A percentile compares a stretch with the other conserved stretches of the same genome.
phyloP scores from a whole-genome alignment of 2,329 filamentous ascomycete genomes.

The Alternaria angustiovoidea region DNA sequence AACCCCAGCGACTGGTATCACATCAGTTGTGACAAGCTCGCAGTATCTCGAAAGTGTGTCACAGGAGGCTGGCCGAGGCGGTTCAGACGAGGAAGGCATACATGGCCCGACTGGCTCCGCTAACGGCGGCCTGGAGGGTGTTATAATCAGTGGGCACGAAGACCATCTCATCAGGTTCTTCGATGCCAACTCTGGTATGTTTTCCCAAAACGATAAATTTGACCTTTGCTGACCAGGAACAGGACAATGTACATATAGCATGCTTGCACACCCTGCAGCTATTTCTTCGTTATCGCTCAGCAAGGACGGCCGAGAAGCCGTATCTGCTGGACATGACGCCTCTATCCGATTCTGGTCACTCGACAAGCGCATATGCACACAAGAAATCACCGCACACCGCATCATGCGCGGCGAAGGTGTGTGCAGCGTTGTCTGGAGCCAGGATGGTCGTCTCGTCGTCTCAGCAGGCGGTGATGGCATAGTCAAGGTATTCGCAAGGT shows the following conservation, averaged over 20 bases:
- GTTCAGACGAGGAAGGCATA: slow-evolving; percentile 76
- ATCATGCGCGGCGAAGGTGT: slow-evolving; percentile 97
- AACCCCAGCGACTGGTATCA: slow-evolving; percentile 82
- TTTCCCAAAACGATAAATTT: slow-evolving; percentile 8
- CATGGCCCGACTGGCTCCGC: slow-evolving; percentile 85
- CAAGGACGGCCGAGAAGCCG: slow-evolving; percentile 91
- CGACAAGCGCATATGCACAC: slow-evolving; percentile 92
- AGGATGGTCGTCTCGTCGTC: slow-evolving; percentile 92
- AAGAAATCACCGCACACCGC: slow-evolving; percentile 92
- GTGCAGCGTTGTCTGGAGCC: slow-evolving; percentile 93
- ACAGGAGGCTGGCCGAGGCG: slow-evolving; percentile 67
- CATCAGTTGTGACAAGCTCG: slow-evolving; percentile 87
- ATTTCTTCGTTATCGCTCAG: slow-evolving; percentile 92
- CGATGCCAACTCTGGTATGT: slow-evolving; percentile 97
- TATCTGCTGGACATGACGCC: slow-evolving; percentile 95
- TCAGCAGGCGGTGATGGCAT: slow-evolving; percentile 94
- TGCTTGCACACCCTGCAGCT: slow-evolving; percentile 93
- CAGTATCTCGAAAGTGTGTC: slow-evolving; percentile 74
- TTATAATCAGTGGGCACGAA: slow-evolving; percentile 96
- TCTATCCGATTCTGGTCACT: slow-evolving; percentile 96
- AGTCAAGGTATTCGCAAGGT: slow-evolving; percentile 80
- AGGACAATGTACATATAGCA: slow-evolving; percentile 99
- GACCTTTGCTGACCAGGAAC: slow-evolving; percentile 10
- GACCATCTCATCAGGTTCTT: slow-evolving; percentile 97
- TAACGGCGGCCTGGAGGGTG: slow-evolving; percentile 82